Conservation (phyloP, 495 filamentous ascomycete species). For the Xylaria cubensis region DNA sequence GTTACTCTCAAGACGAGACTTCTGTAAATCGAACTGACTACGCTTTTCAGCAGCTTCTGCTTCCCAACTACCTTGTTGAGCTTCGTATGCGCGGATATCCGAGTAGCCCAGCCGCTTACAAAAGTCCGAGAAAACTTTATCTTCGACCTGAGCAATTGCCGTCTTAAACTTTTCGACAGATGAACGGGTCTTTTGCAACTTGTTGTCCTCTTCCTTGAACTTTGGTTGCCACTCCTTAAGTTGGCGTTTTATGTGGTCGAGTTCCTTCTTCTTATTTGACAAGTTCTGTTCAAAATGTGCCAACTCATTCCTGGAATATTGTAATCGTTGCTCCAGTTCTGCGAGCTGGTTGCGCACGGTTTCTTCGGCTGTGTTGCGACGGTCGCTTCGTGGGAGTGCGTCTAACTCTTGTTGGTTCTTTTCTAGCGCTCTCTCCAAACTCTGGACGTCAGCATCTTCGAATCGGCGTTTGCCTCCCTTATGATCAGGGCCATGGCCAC, state of each 20-base stretch:
- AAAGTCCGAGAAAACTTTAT: slow-evolving; percentile 86
- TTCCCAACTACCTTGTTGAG: slow-evolving; percentile 87
- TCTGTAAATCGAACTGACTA: slow-evolving; percentile 84
- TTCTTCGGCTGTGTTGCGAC: slow-evolving; percentile 78
- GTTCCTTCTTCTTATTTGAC: slow-evolving; percentile 82
- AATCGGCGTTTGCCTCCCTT: slow-evolving; percentile 80
- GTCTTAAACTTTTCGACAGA: slow-evolving; percentile 72
- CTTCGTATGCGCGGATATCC: slow-evolving; percentile 90
- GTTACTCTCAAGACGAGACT: slow-evolving; percentile 77
- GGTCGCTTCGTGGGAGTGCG: slow-evolving; percentile 75
- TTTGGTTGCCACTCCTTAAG: slow-evolving; percentile 78
- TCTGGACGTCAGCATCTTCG: slow-evolving; percentile 87
- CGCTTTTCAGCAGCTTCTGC: slow-evolving; percentile 87
- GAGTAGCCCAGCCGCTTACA: slow-evolving; percentile 86
- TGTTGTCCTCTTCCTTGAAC: slow-evolving; percentile 71
- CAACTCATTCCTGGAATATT: slow-evolving; percentile 75
- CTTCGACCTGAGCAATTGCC: slow-evolving; percentile 85
- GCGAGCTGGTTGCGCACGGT: slow-evolving; percentile 77
- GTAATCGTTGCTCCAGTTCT: slow-evolving; percentile 80
- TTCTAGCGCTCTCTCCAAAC: slow-evolving; percentile 69
- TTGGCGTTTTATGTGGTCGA: slow-evolving; percentile 72
- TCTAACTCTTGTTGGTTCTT: slow-evolving; percentile 75
- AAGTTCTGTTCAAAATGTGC: slow-evolving; percentile 85
- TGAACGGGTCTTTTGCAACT: slow-evolving; percentile 68
- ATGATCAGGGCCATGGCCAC: slow-evolving; percentile 77